Percentiles rank a stretch among this genome's conserved stretches.
These are phyloP conservation scores for Pseudocercospora musae DNA, from an alignment of 2,329 filamentous ascomycete genomes.

Conservation along the genomic window DNA sequence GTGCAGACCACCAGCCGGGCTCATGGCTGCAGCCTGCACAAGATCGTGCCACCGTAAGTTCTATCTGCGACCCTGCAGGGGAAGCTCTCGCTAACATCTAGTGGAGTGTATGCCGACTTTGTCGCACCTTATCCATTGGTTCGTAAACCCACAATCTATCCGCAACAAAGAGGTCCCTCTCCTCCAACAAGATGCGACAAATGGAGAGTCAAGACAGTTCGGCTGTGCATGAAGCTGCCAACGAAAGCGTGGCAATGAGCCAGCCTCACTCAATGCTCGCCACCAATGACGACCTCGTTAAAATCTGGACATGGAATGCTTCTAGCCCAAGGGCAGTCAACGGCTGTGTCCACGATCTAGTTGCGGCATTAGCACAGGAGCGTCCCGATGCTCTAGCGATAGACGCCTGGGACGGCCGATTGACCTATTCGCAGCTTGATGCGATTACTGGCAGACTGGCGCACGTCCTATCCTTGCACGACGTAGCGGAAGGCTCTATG, in stretches of 20 bases:
- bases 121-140: neutral
- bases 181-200: neutral
- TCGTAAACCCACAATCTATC: neutral
- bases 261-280: neutral
- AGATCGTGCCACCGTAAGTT: neutral
- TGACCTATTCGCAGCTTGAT: constrained; percentile 29
- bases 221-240: neutral
- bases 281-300: constrained; percentile 12
- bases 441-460: constrained; percentile 21
- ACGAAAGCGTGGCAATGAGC: neutral
- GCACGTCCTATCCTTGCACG: neutral
- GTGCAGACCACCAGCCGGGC: neutral
- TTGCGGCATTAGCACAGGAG: constrained; percentile 17
- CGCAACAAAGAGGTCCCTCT: neutral
- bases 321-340: constrained; percentile 7
- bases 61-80: neutral
- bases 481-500: neutral
- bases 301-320: constrained; percentile 22
- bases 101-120: neutral
- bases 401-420: constrained; percentile 29
- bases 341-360: constrained; percentile 22
- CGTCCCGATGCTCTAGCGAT: constrained; percentile 26
- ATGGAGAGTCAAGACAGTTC: neutral
- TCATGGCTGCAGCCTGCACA: neutral
- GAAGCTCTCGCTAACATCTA: neutral